Evolutionary conservation across 1,284 basidiomycete genomes (phyloP), one percentile per base, ranked within the genome.

Genomic region (Ustilago vetiveriae): DNA sequence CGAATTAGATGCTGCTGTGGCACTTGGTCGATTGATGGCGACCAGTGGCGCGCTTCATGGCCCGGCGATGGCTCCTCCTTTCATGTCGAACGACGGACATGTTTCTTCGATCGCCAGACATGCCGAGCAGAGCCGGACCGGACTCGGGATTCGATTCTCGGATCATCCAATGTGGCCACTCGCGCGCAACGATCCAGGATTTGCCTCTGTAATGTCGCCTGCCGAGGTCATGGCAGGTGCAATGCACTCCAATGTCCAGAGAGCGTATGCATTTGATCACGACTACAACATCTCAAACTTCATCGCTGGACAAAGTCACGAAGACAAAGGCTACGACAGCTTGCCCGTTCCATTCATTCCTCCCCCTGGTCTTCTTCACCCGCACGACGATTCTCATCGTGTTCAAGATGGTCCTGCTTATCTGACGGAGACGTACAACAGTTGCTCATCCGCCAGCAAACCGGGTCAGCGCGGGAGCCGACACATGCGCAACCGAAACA

Each of bases 131-230:
- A 17, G 23, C 14, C 19, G 16, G 21, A 8, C 32, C 9, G 47
- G 58, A 7, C 51, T 63, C 9, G 59, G 59, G 0, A 46, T 56
- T 35, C 43, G 47, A 3, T 5, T 55, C 19, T 40, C 59, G 4
- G 22, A n/a, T 10, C 38, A 41, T n/a, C 9, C 45, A 17, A 23
- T 43, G 13, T 63, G 47, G 47, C 33, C 42, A 16, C 42, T 32
- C 13, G 1, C 36, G 14, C 50, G 43, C 8, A 14, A 17, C 1
- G 43, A 11, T 29, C 21, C 35, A 1, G 4, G 26, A 14, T 7
- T 37, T 4, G 32, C 37, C 24, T 17, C 56, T 33, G 42, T 36
- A 17, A 39, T 40, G 30, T 35, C 21, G 24, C 14, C 48, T 4
- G 29, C 38, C 32, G 32, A 47, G 38, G 22, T 21, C 13, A 24